Evolutionary conservation across 1,284 basidiomycete species (phyloP), one percentile per base, ranked within the genome.

Genomic region (Ustilago loliicola): DNA sequence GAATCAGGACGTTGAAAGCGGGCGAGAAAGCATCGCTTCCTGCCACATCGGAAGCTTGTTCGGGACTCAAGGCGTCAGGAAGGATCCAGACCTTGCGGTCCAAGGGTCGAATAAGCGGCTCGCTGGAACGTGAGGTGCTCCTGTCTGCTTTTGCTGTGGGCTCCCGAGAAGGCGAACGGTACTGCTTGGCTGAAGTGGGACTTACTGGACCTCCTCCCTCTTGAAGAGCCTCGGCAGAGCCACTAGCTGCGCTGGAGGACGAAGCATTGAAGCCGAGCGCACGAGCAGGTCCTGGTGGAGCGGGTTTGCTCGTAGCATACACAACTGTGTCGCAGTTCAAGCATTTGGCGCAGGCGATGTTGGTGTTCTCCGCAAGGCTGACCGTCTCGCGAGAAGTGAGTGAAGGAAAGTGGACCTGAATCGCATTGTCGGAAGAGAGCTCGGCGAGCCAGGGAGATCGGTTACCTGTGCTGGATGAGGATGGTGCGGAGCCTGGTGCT

Each of bases 41-140:
- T 10, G 68, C 59, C 3, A 32, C 65, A 23, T 47, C 30, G 15
- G 66, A 58, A 40, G 70, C 78, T 54, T 78, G 64, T 25, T 77
- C 42, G 1, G 78, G 76, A 53, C 62, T 58, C 45, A 80, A 53
- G 13, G 58, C 58, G 27, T 68, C 71, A 0, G 78, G 75, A 8
- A 80, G 65, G 45, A 80, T 71, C 68, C 73, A 72, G 52, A 80
- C 66, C 25, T 71, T 74, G 42, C 75, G 66, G 34, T 80, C 78
- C 5, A 77, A 36, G 19, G 78, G 78, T 15, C 72, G 64, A 17
- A 80, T 72, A 15, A 75, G 56, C 4, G 72, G 61, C 27, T 80
- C 78, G 42, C 52, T 59, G 34, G 65, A 40, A 19, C 67, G 66
- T 2, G 57, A 34, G 27, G 32, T 38, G 48, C 42, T 29, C 3